Percentiles rank a stretch among this genome's conserved stretches.
Conservation (phyloP, 2,329 filamentous ascomycete genomes). For the Fusarium robinianum region DNA sequence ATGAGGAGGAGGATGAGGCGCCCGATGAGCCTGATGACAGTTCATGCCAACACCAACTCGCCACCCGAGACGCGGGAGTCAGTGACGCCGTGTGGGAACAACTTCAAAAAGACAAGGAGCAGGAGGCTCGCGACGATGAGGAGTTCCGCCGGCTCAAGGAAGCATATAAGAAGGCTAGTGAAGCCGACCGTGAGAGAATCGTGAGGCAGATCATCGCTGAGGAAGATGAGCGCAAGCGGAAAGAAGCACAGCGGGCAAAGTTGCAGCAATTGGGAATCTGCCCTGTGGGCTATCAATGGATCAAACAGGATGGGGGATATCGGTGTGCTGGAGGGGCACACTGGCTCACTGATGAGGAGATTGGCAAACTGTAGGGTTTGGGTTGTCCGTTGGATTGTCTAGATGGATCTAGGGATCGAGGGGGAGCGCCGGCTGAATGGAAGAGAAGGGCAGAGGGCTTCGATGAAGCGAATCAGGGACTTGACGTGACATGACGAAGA, state of each 20-base stretch:
- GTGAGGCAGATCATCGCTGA: conserved; percentile 39
- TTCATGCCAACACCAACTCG: rapidly evolving
- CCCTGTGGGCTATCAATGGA: conserved; percentile 62
- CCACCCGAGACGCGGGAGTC: conserved; percentile 60
- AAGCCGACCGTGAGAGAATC: conserved; percentile 44
- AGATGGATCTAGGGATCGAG: no score
- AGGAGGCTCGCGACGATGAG: conserved; percentile 44
- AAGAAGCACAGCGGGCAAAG: conserved; percentile 50
- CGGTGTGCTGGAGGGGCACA: conserved; percentile 66
- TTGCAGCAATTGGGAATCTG: conserved; percentile 61
- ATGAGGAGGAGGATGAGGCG: conserved; percentile 1
- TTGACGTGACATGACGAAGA: no score
- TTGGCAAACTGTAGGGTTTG: conserved; percentile 17
- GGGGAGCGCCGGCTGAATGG: no score
- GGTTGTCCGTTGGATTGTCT: no score
- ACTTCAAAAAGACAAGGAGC: conserved; percentile 55
- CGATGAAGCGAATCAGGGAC: no score
- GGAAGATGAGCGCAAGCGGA: conserved; percentile 44
- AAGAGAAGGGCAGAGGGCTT: no score
- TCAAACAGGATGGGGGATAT: conserved; percentile 62
- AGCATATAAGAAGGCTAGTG: conserved; percentile 34
- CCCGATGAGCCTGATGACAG: conserved; percentile 10
- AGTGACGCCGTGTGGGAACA: conserved; percentile 65
- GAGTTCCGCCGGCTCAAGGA: conserved; percentile 44
- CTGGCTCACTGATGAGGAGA: conserved; percentile 40